phyloP scores from a whole-genome alignment of 176 grass and related monocot species.

The Ensete ventricosum region DNA sequence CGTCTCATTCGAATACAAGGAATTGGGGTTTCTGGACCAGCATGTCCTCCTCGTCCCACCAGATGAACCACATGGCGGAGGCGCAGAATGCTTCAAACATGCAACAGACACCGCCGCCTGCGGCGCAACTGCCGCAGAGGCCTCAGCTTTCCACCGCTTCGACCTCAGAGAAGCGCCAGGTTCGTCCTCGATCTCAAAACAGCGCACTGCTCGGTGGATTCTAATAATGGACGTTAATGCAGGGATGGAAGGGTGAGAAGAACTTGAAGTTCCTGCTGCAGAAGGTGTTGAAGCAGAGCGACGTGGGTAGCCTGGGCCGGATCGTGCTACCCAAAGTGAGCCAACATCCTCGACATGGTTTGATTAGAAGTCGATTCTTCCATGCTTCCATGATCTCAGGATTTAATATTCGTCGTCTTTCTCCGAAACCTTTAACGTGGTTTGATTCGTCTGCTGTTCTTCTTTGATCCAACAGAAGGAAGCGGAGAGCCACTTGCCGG shows the following conservation, averaged over 20 bases:
- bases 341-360: background rate
- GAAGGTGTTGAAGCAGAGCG: constrained; percentile 99
- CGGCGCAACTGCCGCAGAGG: constrained; percentile 8
- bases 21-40: constrained; percentile 30
- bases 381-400: too few species aligned
- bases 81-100: background rate
- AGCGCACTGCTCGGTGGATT: background rate
- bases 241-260: constrained; percentile 60
- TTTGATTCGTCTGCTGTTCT: constrained; percentile 3
- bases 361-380: background rate
- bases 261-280: constrained; percentile 79
- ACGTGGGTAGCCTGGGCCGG: constrained; percentile 71
- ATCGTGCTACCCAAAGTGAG: constrained; percentile 98
- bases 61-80: constrained; percentile 25
- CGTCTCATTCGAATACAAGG: background rate
- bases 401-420: too few species aligned
- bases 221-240: background rate
- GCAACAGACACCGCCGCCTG: background rate
- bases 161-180: constrained; percentile 51
- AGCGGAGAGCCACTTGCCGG: constrained; percentile 75
- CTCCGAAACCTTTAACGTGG: background rate
- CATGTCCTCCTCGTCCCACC: constrained; percentile 20
- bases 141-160: constrained; percentile 13
- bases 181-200: constrained; percentile 8
- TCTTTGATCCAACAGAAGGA: constrained; percentile 61